phyloP scores from a whole-genome alignment of 768 basidiomycete species.

The Lactifluus subvellereus region DNA sequence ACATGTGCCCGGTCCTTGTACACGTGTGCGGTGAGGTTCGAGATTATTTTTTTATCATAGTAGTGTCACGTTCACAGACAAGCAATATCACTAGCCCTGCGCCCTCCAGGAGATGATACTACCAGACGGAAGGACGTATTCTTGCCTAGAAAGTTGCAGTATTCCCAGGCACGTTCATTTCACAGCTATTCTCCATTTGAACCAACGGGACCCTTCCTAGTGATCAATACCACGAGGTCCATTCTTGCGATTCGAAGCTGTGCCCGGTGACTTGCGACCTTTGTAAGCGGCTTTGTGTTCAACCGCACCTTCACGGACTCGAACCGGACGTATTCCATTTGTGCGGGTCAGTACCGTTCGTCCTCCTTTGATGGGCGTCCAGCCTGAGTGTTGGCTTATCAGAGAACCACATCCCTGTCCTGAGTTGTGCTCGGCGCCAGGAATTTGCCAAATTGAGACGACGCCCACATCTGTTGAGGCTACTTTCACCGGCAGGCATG shows the following conservation, averaged over 20 bases:
- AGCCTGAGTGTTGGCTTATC: not conserved
- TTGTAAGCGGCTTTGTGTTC: slow-evolving; percentile 50
- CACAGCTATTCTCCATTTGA: not conserved
- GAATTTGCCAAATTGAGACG: slow-evolving; percentile 55
- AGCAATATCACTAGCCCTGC: slow-evolving; percentile 13
- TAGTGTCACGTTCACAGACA: not conserved
- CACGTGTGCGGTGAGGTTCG: slow-evolving; percentile 53
- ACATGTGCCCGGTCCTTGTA: slow-evolving; percentile 46
- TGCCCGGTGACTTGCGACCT: slow-evolving; percentile 52
- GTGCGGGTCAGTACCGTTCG: slow-evolving; percentile 43
- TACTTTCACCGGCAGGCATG: slow-evolving; percentile 54
- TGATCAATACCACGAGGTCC: slow-evolving; percentile 39
- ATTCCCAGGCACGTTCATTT: slow-evolving; percentile 13
- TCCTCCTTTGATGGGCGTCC: not conserved
- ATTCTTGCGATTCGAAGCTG: slow-evolving; percentile 46
- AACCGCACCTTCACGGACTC: slow-evolving; percentile 49
- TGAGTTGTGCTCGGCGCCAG: slow-evolving; percentile 39
- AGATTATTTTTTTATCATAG: not conserved
- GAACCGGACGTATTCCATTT: slow-evolving; percentile 40
- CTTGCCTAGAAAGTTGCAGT: slow-evolving; percentile 16
- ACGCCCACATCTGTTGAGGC: slow-evolving; percentile 55
- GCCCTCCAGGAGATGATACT: slow-evolving; percentile 12
- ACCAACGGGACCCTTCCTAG: slow-evolving; percentile 29
- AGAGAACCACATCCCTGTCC: slow-evolving; percentile 50
- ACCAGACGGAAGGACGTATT: slow-evolving; percentile 6